Conservation (phyloP, 2,329 filamentous ascomycete genomes). For the Aspergillus cejpii region DNA sequence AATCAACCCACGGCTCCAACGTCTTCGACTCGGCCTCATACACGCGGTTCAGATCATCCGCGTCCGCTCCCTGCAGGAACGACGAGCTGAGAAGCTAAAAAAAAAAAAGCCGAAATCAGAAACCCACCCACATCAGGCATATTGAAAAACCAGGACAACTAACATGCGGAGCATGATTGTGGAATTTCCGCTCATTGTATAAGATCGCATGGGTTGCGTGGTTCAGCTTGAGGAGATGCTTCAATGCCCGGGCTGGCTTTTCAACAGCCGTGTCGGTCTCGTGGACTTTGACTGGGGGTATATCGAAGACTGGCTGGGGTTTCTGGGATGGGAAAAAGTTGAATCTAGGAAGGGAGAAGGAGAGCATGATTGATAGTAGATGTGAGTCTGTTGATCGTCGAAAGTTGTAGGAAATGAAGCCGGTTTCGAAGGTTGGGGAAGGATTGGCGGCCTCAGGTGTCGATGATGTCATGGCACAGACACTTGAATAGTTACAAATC, state of each 20-base stretch:
- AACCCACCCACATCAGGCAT: too few species aligned
- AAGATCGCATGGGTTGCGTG: slow-evolving; percentile 84
- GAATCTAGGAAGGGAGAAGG: slow-evolving; percentile 19
- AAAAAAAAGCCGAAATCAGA: not conserved
- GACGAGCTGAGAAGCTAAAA: slow-evolving; percentile 66
- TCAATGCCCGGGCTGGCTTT: slow-evolving; percentile 73
- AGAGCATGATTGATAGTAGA: slow-evolving; percentile 15
- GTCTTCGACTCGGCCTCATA: slow-evolving; percentile 69
- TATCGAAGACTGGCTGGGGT: slow-evolving; percentile 29
- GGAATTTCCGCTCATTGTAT: slow-evolving; percentile 64
- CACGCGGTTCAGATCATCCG: slow-evolving; percentile 66
- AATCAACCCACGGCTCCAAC: slow-evolving; percentile 74
- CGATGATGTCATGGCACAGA: not conserved
- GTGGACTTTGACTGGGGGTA: slow-evolving; percentile 66
- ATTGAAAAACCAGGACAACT: slow-evolving; percentile 29
- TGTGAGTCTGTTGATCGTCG: not conserved
- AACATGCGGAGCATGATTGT: slow-evolving; percentile 78
- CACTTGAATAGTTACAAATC: not conserved
- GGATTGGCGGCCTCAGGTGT: slow-evolving; percentile 6
- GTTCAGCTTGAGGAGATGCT: slow-evolving; percentile 85
- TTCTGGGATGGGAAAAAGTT: slow-evolving; percentile 22
- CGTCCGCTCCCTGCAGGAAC: slow-evolving; percentile 72
- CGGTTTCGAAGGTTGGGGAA: slow-evolving; percentile 1
- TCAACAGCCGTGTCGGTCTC: slow-evolving; percentile 73
- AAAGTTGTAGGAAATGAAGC: slow-evolving; percentile 7